phyloP scores from a whole-genome alignment of 2,329 filamentous ascomycete species.

The Cercospora canescens region DNA sequence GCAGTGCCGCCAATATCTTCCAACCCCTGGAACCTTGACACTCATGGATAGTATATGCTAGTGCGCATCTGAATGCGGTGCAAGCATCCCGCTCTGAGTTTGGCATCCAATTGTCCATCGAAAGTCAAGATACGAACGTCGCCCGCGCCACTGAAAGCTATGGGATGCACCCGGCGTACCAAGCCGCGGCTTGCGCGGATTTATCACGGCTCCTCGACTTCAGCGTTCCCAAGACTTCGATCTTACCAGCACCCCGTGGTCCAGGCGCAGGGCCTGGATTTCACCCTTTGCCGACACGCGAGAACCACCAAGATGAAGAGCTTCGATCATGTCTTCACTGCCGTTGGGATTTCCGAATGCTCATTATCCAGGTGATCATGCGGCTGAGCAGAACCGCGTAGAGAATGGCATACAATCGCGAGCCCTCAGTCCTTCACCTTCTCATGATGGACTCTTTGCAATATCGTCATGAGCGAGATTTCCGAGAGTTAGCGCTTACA shows the following conservation, averaged over 20 bases:
- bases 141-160: not conserved
- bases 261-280: conserved; percentile 11
- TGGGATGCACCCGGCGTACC: not conserved
- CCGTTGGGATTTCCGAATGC: conserved; percentile 2
- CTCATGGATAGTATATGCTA: conserved; percentile 5
- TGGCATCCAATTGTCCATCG: not conserved
- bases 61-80: not conserved
- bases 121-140: not conserved
- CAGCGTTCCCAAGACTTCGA: conserved; percentile 13
- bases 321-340: conserved; percentile 1
- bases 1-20: conserved; percentile 31
- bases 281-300: not conserved
- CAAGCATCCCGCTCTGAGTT: not conserved
- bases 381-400: not conserved
- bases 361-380: not conserved
- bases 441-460: not conserved
- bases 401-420: not conserved
- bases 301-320: conserved; percentile 3
- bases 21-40: conserved; percentile 26
- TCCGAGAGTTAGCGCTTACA: not conserved
- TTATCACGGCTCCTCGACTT: not conserved
- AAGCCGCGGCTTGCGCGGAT: not conserved
- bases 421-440: not conserved
- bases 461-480: not conserved
- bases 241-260: conserved; percentile 11